Evolutionary conservation across 768 basidiomycete genomes (phyloP).

Genomic region (Russula brevipes): DNA sequence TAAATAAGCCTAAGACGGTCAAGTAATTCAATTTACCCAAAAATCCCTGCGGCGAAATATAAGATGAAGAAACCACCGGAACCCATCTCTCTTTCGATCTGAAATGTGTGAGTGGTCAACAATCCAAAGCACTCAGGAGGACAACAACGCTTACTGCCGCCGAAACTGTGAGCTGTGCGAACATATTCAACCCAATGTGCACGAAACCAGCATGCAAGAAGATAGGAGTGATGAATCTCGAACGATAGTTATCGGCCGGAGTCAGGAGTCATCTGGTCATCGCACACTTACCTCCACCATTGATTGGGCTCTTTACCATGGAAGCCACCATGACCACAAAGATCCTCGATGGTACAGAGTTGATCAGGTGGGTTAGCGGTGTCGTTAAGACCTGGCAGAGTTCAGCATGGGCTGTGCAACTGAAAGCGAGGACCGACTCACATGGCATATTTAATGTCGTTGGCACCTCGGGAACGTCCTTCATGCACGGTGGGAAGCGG

Average conservation of each 20-base stretch:
- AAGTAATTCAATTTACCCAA: conserved; percentile 53
- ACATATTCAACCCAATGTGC: conserved; percentile 87
- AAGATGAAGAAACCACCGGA: conserved; percentile 77
- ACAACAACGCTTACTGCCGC: conserved; percentile 50
- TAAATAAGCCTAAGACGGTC: neutral
- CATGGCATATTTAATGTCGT: conserved; percentile 54
- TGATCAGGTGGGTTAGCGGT: conserved; percentile 70
- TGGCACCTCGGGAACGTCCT: conserved; percentile 52
- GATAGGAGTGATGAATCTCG: conserved; percentile 51
- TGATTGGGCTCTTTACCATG: conserved; percentile 45
- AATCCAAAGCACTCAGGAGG: neutral
- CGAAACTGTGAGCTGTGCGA: conserved; percentile 76
- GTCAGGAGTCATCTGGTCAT: neutral
- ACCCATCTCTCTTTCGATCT: conserved; percentile 92
- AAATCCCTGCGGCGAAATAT: conserved; percentile 89
- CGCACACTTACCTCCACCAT: conserved; percentile 43
- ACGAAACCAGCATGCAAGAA: conserved; percentile 95
- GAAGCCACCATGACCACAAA: conserved; percentile 88
- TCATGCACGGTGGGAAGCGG: conserved; percentile 93
- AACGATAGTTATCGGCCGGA: conserved; percentile 2
- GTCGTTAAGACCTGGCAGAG: conserved; percentile 63
- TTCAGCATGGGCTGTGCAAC: conserved; percentile 3
- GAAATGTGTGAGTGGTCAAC: neutral
- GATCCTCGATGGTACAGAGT: conserved; percentile 68
- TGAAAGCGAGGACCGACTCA: conserved; percentile 32